Base-by-base conservation (phyloP, 306 rosid genomes). In the Citrullus mucosospermus region DNA sequence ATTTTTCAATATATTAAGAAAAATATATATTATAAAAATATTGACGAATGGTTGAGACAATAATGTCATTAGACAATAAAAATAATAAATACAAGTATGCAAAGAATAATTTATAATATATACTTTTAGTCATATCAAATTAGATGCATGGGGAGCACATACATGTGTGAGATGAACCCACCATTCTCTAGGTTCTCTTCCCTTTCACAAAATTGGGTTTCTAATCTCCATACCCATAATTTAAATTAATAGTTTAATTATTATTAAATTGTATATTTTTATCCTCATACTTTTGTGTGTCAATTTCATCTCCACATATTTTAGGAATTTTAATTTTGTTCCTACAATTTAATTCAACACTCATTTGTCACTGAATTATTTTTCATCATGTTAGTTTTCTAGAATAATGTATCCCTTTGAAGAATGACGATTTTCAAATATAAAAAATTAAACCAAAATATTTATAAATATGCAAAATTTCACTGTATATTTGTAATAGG, bases 81-180 rank as follows among this genome's bases (percentile, higher is more conserved):
- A 43, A 67, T 11, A 67, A 39, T 41, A 41, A 39, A 67, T 67
- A 18, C 4, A 67, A 67, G 53, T 10, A 67, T 67, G 53, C 34
- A 39, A 9, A 14, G 28, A 25, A 67, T 16, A 67, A 18, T 10
- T 69, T 11, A 20, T 69, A 41, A 41, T 13, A 43, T 69, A 22
- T 69, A 69, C 36, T 43, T 44, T 43, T 69, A 20, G 75, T 69
- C 75, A 44, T 20, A 15, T 69, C 75, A 43, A 32, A 69, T 67
- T 3, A 67, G 51, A 67, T 39, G 74, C 74, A 67, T 39, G 75
- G 75, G 75, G 55, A 68, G 55, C 75, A 69, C 20, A 43, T 69
- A 22, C 56, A 69, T 22, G 56, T 43, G 75, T 69, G 75, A 69
- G 20, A 69, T 69, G 55, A 43, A 69, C 55, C 75, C 56, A 43